phyloP scores from a whole-genome alignment of 2,329 filamentous ascomycete species.

The Curvularia eragrostidis region DNA sequence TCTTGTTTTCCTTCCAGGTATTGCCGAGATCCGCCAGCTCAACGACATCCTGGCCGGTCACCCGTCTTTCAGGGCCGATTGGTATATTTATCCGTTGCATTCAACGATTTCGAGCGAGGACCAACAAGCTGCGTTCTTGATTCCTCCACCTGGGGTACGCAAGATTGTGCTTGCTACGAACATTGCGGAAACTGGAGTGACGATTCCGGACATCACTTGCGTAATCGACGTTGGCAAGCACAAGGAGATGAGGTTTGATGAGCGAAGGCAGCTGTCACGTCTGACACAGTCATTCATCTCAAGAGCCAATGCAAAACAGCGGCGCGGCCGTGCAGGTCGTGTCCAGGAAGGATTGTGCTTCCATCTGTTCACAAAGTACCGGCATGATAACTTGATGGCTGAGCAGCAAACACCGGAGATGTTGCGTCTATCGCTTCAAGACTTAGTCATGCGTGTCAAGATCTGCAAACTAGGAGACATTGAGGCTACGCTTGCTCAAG shows the following conservation, averaged over 20 bases:
- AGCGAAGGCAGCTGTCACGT: conserved; percentile 86
- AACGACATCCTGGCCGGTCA: conserved; percentile 85
- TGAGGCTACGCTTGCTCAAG: conserved; percentile 85
- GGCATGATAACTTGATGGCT: conserved; percentile 82
- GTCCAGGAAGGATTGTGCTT: conserved; percentile 96
- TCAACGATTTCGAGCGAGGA: conserved; percentile 96
- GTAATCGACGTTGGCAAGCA: conserved; percentile 97
- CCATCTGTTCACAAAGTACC: conserved; percentile 89
- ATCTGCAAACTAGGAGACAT: conserved; percentile 96
- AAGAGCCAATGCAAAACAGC: conserved; percentile 92
- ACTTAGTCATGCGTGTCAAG: conserved; percentile 94
- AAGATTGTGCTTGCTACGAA: conserved; percentile 98
- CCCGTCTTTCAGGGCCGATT: conserved; percentile 74
- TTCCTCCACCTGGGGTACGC: conserved; percentile 80
- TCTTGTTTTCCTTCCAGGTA: conserved; percentile 91
- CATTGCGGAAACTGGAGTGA: conserved; percentile 98
- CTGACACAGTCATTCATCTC: conserved; percentile 96
- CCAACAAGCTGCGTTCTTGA: conserved; percentile 88
- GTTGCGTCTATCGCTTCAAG: conserved; percentile 90
- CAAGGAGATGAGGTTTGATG: conserved; percentile 96
- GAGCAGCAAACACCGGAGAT: conserved; percentile 97
- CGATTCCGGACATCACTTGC: conserved; percentile 95
- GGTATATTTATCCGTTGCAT: conserved; percentile 89
- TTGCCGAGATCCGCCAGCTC: conserved; percentile 87
- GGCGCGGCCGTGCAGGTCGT: conserved; percentile 90